These are phyloP conservation scores for Zygosaccharomyces gambellarensis DNA, from an alignment of 805 yeast species.

Conservation along the genomic window DNA sequence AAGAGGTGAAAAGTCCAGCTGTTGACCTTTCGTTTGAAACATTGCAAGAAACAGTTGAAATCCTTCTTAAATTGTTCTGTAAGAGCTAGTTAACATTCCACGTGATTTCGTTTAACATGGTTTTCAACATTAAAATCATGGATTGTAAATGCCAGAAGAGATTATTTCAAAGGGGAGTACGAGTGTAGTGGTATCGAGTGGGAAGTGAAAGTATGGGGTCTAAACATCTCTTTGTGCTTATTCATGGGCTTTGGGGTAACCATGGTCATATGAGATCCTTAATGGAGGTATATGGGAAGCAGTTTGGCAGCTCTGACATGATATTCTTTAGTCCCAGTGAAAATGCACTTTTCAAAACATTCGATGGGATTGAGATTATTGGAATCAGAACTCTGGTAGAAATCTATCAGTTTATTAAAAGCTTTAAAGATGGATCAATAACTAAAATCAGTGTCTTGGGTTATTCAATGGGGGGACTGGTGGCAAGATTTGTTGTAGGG, in stretches of 20 bases:
- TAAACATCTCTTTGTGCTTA: constrained; percentile 60
- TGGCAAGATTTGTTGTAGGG: constrained; percentile 78
- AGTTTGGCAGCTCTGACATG: constrained; percentile 37
- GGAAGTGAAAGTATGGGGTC: constrained; percentile 7
- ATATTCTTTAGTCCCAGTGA: constrained; percentile 49
- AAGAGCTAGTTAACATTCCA: constrained; percentile 15
- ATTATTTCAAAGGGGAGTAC: background rate
- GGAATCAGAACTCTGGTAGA: constrained; percentile 70
- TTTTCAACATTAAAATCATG: background rate
- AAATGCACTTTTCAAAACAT: constrained; percentile 68
- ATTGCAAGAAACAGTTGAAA: constrained; percentile 36
- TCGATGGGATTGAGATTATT: constrained; percentile 75
- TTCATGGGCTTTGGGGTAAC: constrained; percentile 79
- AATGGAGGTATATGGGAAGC: constrained; percentile 39
- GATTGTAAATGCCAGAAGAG: background rate
- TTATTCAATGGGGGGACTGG: constrained; percentile 84
- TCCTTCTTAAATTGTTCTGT: constrained; percentile 33
- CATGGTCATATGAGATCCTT: constrained; percentile 51
- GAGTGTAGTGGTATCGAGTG: background rate
- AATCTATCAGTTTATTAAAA: constrained; percentile 43
- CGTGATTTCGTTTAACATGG: background rate
- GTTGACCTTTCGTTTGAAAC: constrained; percentile 28
- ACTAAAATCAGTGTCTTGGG: constrained; percentile 69
- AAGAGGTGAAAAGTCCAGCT: constrained; percentile 15
- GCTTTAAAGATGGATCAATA: constrained; percentile 32